Evolutionary conservation across 2,329 filamentous ascomycete species (phyloP), one percentile per base, ranked within the genome.

Genomic region (Sarocladium strictum): DNA sequence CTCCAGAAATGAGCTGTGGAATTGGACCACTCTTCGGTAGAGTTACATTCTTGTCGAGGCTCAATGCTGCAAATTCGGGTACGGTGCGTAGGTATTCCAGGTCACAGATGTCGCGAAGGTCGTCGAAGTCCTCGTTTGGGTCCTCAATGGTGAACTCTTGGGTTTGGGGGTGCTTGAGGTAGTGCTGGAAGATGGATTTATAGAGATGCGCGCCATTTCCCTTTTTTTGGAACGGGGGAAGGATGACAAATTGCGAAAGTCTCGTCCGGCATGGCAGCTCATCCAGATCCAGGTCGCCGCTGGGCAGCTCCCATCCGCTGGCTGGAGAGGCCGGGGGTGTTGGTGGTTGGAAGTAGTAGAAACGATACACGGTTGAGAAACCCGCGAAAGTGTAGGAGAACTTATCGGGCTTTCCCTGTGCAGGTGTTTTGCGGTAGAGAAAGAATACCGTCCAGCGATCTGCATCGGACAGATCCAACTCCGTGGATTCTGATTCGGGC

Each of bases 361-460:
- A 93, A 51, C 90, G 85, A 70, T 97, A 97, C 32, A 93, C 86
- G 1, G 93, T 97, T 15, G 87, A 86, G 70, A 95, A 97, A 55
- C 94, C 94, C 33, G 90, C 85, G 60, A 99, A 89, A 2, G 83
- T 81, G 67, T 97, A 96, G n/a, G 80, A 74, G 14, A 76, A 78
- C 53, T 73, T 75, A 10, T 70, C 72, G 11, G 76, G 68, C 1
- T 70, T 63, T 2, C 66, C 63, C 2, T 68, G 53, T 2, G 65
- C 61, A 3, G 72, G 71, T 57, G 80, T 80, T 65, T 87, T 87
- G 62, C 86, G 81, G 69, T 87, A 93, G 55, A 96, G 76, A 61
- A 96, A 85, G 72, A 91, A 97, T n/a, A 97, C 73, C 1, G 89
- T 91, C 94, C 94, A 99, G 63, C 93, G 82, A 57, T 91, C 82